phyloP scores from a whole-genome alignment of 2,329 filamentous ascomycete species.

The Calonectria crousiana region DNA sequence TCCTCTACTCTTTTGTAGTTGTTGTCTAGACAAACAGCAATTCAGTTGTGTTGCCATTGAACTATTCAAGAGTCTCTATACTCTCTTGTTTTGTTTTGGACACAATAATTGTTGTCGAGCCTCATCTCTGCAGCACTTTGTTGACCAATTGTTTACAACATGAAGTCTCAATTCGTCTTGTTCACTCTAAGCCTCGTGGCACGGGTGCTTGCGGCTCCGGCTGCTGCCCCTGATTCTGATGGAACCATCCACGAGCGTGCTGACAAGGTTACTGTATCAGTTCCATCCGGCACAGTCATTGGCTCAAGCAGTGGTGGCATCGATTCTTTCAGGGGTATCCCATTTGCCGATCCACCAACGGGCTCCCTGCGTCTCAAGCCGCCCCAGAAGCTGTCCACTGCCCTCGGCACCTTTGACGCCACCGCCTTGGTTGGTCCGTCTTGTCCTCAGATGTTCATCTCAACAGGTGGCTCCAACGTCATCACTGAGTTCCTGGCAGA shows the following conservation, averaged over 20 bases:
- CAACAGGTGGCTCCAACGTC: slow-evolving; percentile 56
- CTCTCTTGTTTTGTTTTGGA: neutral
- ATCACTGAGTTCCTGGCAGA: slow-evolving; percentile 60
- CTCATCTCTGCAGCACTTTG: neutral
- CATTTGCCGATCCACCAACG: slow-evolving; percentile 78
- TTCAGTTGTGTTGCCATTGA: neutral
- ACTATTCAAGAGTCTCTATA: neutral
- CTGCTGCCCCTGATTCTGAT: slow-evolving; percentile 35
- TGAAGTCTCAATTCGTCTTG: slow-evolving; percentile 34
- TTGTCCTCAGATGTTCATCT: slow-evolving; percentile 80
- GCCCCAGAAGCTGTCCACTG: slow-evolving; percentile 67
- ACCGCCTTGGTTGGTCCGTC: slow-evolving; percentile 65
- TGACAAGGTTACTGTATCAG: slow-evolving; percentile 63
- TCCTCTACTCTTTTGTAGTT: slow-evolving; percentile 1
- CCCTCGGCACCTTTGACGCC: slow-evolving; percentile 72
- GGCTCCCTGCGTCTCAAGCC: slow-evolving; percentile 76
- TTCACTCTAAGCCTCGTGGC: slow-evolving; percentile 33
- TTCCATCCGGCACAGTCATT: slow-evolving; percentile 68
- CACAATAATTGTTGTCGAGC: neutral
- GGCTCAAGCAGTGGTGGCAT: slow-evolving; percentile 61
- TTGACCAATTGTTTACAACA: slow-evolving; percentile 17
- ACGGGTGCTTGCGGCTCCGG: slow-evolving; percentile 36
- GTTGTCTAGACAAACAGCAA: slow-evolving; percentile 7
- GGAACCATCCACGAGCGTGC: slow-evolving; percentile 56
- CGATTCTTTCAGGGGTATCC: slow-evolving; percentile 81